Percentiles rank a stretch among this genome's conserved stretches.
Evolutionary conservation across 495 filamentous ascomycete species (phyloP).

Genomic region (Thozetella sp.): DNA sequence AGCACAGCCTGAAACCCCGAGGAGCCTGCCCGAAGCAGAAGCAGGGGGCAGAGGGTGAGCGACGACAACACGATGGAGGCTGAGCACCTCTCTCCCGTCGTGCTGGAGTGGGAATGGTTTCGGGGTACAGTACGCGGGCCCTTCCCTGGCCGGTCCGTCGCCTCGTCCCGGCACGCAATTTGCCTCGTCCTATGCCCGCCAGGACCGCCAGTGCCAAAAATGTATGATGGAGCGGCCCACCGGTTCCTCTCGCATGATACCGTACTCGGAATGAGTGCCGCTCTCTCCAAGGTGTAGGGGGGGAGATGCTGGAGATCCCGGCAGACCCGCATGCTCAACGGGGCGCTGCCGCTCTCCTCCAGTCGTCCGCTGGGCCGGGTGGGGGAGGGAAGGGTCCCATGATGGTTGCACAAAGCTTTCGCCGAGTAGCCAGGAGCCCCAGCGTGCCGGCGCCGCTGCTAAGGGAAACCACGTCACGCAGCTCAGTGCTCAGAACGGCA

Average conservation of each 20-base stretch:
- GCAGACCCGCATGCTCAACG: neutral
- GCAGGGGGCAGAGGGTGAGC: neutral
- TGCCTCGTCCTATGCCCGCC: too few relatives aligned
- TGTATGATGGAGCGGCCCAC: neutral
- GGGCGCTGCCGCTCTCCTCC: neutral
- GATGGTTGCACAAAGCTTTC: neutral
- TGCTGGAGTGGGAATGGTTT: slow-evolving; percentile 1
- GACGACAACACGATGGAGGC: slow-evolving; percentile 7
- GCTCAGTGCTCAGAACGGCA: neutral
- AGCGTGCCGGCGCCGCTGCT: neutral
- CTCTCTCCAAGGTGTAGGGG: too few relatives aligned
- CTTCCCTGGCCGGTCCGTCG: neutral
- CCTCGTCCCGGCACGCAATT: neutral
- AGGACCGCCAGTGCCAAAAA: neutral
- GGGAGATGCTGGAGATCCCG: too few relatives aligned
- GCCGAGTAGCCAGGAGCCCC: neutral
- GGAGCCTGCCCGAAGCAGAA: neutral
- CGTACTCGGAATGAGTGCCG: too few relatives aligned
- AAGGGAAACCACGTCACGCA: neutral
- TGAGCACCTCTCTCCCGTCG: slow-evolving; percentile 1
- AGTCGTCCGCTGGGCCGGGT: neutral
- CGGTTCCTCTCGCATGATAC: too few relatives aligned
- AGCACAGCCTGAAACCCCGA: neutral
- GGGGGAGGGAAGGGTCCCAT: neutral
- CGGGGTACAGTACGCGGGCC: neutral